A percentile compares a stretch with the other conserved stretches of the same genome.
Evolutionary conservation across 257 asterid genomes (phyloP).

Genomic region (Solanum chiquidenum): DNA sequence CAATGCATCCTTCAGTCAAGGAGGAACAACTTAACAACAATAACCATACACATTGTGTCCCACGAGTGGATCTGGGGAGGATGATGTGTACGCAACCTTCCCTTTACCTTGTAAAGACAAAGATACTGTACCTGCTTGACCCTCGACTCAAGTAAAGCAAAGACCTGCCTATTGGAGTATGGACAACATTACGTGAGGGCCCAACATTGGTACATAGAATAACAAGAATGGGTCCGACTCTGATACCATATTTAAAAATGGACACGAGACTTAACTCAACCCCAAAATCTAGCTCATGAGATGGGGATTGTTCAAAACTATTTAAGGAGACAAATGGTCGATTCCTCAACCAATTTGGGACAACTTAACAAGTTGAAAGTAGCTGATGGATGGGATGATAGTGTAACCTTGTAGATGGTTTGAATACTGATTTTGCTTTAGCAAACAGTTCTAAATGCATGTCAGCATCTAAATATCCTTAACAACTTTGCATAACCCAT

Average conservation of each 20-base stretch:
- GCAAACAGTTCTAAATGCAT: neutral
- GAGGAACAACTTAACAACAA: neutral
- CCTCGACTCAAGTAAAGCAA: neutral
- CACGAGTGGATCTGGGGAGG: neutral
- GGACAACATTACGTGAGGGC: neutral
- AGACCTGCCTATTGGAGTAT: neutral
- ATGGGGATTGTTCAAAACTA: neutral
- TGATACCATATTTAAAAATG: neutral
- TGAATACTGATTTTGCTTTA: neutral
- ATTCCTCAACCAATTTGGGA: neutral
- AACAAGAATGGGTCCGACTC: neutral
- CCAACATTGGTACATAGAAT: neutral
- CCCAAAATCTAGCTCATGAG: neutral
- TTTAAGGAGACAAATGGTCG: neutral
- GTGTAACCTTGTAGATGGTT: neutral
- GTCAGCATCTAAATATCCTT: neutral
- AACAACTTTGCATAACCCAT: neutral
- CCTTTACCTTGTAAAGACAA: neutral
- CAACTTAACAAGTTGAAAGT: neutral
- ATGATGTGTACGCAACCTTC: neutral
- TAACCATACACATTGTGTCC: neutral
- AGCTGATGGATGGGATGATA: neutral
- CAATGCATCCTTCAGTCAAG: neutral
- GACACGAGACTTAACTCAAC: neutral
- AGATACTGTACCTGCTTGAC: neutral